Percentiles rank a stretch among this genome's conserved stretches.
Conservation (phyloP, 2,329 filamentous ascomycete genomes). For the Neopestalotiopsis sp. region DNA sequence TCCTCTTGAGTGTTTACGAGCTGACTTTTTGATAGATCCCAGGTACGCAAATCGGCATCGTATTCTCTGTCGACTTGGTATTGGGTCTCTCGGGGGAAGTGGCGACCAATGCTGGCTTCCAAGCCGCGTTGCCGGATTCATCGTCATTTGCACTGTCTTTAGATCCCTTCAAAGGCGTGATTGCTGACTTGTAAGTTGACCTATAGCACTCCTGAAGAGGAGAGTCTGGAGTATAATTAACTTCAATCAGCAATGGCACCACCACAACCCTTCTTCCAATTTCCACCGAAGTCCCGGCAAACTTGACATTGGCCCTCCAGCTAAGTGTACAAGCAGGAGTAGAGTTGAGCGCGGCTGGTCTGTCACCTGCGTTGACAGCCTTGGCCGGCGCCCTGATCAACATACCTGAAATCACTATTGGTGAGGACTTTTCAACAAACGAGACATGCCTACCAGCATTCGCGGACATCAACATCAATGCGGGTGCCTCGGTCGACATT, state of each 20-base stretch:
- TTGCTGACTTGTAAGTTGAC: conserved; percentile 31
- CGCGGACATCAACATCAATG: conserved; percentile 35
- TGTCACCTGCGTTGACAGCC: conserved; percentile 27
- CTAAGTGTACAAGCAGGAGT: conserved; percentile 31
- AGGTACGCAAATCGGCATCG: conserved; percentile 29
- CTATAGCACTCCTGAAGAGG: no score
- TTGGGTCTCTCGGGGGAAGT: conserved; percentile 28
- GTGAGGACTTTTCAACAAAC: conserved; percentile 21
- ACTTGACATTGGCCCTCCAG: conserved; percentile 29
- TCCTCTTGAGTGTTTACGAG: background rate
- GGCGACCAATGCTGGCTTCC: conserved; percentile 28
- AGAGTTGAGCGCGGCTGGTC: conserved; percentile 23
- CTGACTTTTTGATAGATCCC: conserved; percentile 24
- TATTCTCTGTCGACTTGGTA: conserved; percentile 31
- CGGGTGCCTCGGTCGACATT: conserved; percentile 33
- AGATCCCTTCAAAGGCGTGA: conserved; percentile 24
- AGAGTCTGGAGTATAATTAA: background rate
- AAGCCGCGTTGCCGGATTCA: conserved; percentile 29
- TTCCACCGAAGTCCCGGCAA: conserved; percentile 24
- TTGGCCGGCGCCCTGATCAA: conserved; percentile 32
- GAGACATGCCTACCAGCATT: conserved; percentile 23
- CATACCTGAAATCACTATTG: conserved; percentile 29
- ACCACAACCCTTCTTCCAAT: conserved; percentile 29
- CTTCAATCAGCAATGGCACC: conserved; percentile 26
- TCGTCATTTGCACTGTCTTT: conserved; percentile 31